A percentile compares a stretch with the other conserved stretches of the same genome.
Conservation (phyloP, 306 rosid species). For the Quercus ilex region DNA sequence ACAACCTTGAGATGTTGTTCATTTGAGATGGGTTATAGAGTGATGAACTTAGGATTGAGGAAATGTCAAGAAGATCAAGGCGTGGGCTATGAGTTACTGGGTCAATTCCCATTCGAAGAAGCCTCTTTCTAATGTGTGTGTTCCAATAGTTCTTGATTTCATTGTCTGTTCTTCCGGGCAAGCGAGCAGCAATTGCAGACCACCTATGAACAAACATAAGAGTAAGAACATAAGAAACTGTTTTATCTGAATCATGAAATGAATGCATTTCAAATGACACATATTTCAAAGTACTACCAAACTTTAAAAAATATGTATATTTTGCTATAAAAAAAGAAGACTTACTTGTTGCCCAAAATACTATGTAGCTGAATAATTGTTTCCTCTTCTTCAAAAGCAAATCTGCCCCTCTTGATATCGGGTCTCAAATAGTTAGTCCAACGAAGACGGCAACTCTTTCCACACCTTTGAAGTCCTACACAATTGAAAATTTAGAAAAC, state of each 20-base stretch:
- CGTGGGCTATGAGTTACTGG: constrained; percentile 88
- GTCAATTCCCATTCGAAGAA: constrained; percentile 90
- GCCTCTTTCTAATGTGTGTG: constrained; percentile 90
- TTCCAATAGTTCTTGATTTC: constrained; percentile 97
- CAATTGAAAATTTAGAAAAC: not conserved
- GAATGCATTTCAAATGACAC: too few species aligned
- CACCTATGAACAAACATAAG: constrained; percentile 43
- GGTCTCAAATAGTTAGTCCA: constrained; percentile 99
- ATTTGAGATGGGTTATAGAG: constrained; percentile 58
- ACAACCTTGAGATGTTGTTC: constrained; percentile 45
- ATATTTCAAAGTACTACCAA: too few species aligned
- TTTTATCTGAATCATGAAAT: too few species aligned
- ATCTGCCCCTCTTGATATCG: constrained; percentile 85
- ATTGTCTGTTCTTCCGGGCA: constrained; percentile 94
- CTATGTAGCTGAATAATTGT: constrained; percentile 88
- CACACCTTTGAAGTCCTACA: constrained; percentile 89
- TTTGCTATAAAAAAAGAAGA: not conserved
- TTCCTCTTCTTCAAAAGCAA: constrained; percentile 92
- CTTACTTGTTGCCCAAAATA: constrained; percentile 86
- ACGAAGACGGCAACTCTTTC: constrained; percentile 93
- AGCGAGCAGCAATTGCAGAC: constrained; percentile 86
- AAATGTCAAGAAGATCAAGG: constrained; percentile 72
- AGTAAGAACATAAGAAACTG: not conserved
- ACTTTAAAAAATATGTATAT: too few species aligned
- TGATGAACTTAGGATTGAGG: constrained; percentile 56